These are phyloP conservation scores for Elasticomyces elasticus DNA, from an alignment of 495 filamentous ascomycete species.

Conservation along the genomic window DNA sequence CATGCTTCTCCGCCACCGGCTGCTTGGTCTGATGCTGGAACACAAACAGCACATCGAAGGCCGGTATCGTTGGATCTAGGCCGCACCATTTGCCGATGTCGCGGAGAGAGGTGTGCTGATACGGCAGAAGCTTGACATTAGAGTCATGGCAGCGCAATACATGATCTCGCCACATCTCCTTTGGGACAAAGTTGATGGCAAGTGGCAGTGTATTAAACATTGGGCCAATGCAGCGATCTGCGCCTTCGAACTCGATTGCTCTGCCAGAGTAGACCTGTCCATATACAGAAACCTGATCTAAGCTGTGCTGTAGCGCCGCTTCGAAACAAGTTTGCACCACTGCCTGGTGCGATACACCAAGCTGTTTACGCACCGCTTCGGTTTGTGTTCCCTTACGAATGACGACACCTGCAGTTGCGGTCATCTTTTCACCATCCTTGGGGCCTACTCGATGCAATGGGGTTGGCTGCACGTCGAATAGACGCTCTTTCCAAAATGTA, in stretches of 20 bases:
- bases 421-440: too few relatives aligned
- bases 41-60: constrained; percentile 81
- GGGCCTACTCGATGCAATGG: too few relatives aligned
- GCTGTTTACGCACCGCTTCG: constrained; percentile 38
- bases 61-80: constrained; percentile 40
- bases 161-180: constrained; percentile 43
- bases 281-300: constrained; percentile 37
- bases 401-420: too few relatives aligned
- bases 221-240: constrained; percentile 67
- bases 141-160: constrained; percentile 49
- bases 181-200: constrained; percentile 36
- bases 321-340: constrained; percentile 63
- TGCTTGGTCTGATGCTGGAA: constrained; percentile 50
- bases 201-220: constrained; percentile 87
- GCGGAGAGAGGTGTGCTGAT: constrained; percentile 61
- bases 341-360: constrained; percentile 67
- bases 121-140: constrained; percentile 49
- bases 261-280: constrained; percentile 65
- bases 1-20: constrained; percentile 17
- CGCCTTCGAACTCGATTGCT: constrained; percentile 51
- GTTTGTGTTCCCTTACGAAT: too few relatives aligned
- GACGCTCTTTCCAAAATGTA: constrained; percentile 59
- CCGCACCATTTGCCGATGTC: constrained; percentile 62
- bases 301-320: constrained; percentile 40
- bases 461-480: too few relatives aligned